phyloP scores from a whole-genome alignment of 306 rosid genomes.

The Prunus mume region DNA sequence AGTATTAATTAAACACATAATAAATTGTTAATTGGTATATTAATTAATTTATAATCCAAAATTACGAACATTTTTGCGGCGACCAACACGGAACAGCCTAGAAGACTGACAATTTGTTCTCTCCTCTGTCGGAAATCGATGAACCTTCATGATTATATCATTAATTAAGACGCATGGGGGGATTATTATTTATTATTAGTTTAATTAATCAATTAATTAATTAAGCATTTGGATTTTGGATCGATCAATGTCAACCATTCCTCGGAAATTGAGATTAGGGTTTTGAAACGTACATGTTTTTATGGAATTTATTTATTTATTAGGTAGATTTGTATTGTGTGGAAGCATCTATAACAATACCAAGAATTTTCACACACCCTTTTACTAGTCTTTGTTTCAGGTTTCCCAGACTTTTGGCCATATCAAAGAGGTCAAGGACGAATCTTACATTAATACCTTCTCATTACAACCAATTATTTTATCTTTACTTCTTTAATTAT shows the following conservation, averaged over 20 bases:
- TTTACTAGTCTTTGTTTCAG: constrained; percentile 29
- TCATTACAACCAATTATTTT: constrained; percentile 2
- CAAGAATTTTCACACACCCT: constrained; percentile 20
- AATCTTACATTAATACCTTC: constrained; percentile 36
- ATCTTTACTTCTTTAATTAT: not conserved
- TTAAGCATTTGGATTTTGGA: constrained; percentile 16
- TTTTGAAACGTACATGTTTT: constrained; percentile 27
- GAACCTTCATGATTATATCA: constrained; percentile 25
- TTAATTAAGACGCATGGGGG: constrained; percentile 8
- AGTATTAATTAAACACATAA: constrained; percentile 15
- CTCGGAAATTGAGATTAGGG: constrained; percentile 39
- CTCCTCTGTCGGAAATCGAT: constrained; percentile 30
- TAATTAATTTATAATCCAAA: not conserved
- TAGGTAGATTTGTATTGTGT: constrained; percentile 34
- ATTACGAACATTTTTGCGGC: constrained; percentile 29
- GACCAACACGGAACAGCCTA: constrained; percentile 48
- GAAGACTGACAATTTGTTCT: constrained; percentile 44
- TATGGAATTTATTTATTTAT: constrained; percentile 11
- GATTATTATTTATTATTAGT: constrained; percentile 14
- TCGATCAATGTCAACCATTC: constrained; percentile 39
- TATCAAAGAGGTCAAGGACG: constrained; percentile 36
- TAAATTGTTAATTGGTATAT: not conserved
- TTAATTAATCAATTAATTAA: not conserved
- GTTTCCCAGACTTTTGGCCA: constrained; percentile 19
- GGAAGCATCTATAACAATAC: constrained; percentile 54